phyloP scores from a whole-genome alignment of 495 filamentous ascomycete species.

The Penicillium salamii region DNA sequence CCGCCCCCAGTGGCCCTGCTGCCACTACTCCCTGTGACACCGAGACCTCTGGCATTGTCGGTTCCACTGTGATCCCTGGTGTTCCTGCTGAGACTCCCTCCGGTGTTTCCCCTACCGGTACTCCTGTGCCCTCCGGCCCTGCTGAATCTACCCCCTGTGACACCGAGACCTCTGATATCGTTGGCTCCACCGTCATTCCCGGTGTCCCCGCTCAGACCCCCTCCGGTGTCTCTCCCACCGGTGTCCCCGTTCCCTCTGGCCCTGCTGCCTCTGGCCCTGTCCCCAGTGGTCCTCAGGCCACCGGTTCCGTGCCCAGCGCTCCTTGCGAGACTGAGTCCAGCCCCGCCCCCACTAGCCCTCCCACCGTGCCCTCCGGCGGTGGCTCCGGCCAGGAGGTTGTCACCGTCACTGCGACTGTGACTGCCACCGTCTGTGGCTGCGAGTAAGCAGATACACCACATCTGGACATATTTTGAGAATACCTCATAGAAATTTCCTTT shows the following conservation, averaged over 20 bases:
- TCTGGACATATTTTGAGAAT: background rate
- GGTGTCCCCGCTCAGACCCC: background rate
- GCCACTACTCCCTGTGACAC: constrained; percentile 19
- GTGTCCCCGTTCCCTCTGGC: constrained; percentile 1
- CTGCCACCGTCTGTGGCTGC: constrained; percentile 29
- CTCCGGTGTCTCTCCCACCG: background rate
- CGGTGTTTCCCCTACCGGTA: constrained; percentile 5
- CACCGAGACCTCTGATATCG: constrained; percentile 13
- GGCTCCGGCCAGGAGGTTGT: constrained; percentile 3
- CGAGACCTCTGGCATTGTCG: constrained; percentile 12
- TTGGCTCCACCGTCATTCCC: constrained; percentile 7
- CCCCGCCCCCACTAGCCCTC: constrained; percentile 16
- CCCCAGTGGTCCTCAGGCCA: constrained; percentile 12
- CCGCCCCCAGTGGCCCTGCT: constrained; percentile 7
- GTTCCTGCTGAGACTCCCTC: background rate
- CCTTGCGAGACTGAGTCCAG: constrained; percentile 4
- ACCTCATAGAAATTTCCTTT: background rate
- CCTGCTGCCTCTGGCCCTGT: constrained; percentile 6
- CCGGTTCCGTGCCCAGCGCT: constrained; percentile 4
- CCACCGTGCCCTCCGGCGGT: constrained; percentile 4
- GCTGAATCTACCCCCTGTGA: constrained; percentile 16
- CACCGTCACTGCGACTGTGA: constrained; percentile 33
- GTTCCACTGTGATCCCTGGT: constrained; percentile 6
- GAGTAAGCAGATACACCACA: constrained; percentile 11
- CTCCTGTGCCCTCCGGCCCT: background rate